Evolutionary conservation across 345 rosid genomes (phyloP).

Genomic region (Salix arbutifolia): DNA sequence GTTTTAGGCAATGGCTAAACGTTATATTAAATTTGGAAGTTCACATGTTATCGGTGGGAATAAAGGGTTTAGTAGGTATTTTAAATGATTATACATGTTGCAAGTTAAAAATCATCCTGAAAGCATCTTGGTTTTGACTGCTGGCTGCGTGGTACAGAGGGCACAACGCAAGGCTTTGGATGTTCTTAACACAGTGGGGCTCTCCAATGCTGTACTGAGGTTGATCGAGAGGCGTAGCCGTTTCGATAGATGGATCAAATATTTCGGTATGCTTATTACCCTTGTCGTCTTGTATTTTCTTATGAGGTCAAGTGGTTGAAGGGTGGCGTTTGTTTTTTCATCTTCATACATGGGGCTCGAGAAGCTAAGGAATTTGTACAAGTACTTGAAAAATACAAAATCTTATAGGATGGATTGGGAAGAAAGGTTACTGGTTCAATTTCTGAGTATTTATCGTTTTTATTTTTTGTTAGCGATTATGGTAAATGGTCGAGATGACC

Average conservation of each 20-base stretch:
- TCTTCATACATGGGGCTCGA: background rate
- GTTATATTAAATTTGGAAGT: too few relatives aligned
- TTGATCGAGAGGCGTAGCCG: slow-evolving; percentile 91
- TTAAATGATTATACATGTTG: too few relatives aligned
- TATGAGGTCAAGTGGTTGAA: slow-evolving; percentile 46
- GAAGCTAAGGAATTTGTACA: background rate
- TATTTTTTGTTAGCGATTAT: too few relatives aligned
- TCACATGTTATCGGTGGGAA: background rate
- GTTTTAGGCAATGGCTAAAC: too few relatives aligned
- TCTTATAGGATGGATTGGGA: background rate
- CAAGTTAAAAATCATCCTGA: too few relatives aligned
- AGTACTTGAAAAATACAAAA: background rate
- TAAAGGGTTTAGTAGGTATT: background rate
- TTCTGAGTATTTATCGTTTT: background rate
- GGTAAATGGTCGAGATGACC: too few relatives aligned
- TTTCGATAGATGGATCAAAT: slow-evolving; percentile 82
- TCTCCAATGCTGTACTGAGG: slow-evolving; percentile 81
- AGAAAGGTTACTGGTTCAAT: background rate
- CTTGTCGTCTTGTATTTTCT: slow-evolving; percentile 53
- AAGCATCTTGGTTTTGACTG: background rate
- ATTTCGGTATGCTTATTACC: slow-evolving; percentile 67
- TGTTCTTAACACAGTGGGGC: slow-evolving; percentile 86
- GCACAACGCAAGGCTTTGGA: slow-evolving; percentile 92
- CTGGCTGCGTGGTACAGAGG: slow-evolving; percentile 39
- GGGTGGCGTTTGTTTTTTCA: background rate